phyloP scores from a whole-genome alignment of 1,139 yeast genomes.

The Scheffersomyces stambukii region DNA sequence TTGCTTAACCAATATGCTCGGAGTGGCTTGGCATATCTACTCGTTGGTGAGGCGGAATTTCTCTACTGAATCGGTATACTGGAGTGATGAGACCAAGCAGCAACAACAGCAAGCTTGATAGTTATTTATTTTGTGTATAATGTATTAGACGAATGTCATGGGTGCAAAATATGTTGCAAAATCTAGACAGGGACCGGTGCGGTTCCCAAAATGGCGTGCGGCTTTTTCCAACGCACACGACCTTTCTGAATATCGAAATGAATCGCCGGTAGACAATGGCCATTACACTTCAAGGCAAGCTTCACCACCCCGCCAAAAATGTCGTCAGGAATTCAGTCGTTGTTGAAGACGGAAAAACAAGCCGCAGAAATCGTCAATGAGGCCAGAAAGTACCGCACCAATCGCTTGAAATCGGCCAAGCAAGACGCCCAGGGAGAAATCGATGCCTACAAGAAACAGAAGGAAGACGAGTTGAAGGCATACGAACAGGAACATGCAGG shows the following conservation, averaged over 20 bases:
- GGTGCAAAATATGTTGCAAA: too few species aligned
- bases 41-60: too few species aligned
- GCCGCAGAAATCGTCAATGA: constrained; percentile 93
- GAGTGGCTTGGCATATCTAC: constrained; percentile 3
- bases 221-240: too few species aligned
- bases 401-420: constrained; percentile 90
- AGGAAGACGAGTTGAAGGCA: constrained; percentile 75
- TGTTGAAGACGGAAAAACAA: constrained; percentile 79
- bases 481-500: constrained; percentile 70
- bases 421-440: constrained; percentile 89
- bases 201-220: too few species aligned
- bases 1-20: constrained; percentile 8
- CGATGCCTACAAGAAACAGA: constrained; percentile 77
- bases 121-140: too few species aligned
- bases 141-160: too few species aligned
- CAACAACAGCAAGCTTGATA: too few species aligned
- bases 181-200: too few species aligned
- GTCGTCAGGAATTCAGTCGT: constrained; percentile 38
- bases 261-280: too few species aligned
- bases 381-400: constrained; percentile 84
- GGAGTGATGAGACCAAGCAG: too few species aligned
- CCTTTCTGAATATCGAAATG: too few species aligned
- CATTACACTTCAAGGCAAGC: neutral
- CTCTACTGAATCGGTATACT: too few species aligned
- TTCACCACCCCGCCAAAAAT: constrained; percentile 9